phyloP scores from a whole-genome alignment of 202 grass and related monocot genomes.

The Elaeis oleifera region DNA sequence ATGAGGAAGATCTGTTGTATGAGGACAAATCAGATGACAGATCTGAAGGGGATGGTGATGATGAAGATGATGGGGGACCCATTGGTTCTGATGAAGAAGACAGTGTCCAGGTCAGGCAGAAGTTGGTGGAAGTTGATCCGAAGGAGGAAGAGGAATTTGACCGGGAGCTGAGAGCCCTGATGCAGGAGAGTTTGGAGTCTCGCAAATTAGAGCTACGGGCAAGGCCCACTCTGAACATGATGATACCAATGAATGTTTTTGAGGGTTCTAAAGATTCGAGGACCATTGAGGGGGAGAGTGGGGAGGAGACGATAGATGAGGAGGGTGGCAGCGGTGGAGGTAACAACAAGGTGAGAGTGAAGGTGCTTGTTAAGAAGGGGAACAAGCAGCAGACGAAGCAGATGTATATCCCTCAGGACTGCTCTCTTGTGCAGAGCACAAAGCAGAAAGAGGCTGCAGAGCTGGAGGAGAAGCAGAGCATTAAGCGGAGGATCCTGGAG shows the following conservation, averaged over 20 bases:
- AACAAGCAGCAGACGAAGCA: slow-evolving; percentile 73
- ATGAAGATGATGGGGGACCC: slow-evolving; percentile 52
- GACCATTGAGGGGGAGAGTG: slow-evolving; percentile 34
- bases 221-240: slow-evolving; percentile 80
- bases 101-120: slow-evolving; percentile 71
- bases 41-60: slow-evolving; percentile 82
- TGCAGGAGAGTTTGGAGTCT: slow-evolving; percentile 87
- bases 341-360: slow-evolving; percentile 41
- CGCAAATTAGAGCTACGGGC: slow-evolving; percentile 74
- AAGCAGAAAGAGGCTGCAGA: slow-evolving; percentile 58
- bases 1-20: slow-evolving; percentile 63
- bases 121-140: slow-evolving; percentile 70
- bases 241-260: slow-evolving; percentile 92
- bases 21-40: slow-evolving; percentile 69
- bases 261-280: slow-evolving; percentile 51
- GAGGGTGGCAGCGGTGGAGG: slow-evolving; percentile 25
- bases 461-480: slow-evolving; percentile 58
- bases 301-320: slow-evolving; percentile 75
- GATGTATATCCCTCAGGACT: slow-evolving; percentile 61
- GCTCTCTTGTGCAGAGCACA: slow-evolving; percentile 51
- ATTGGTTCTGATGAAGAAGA: slow-evolving; percentile 90
- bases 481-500: slow-evolving; percentile 63
- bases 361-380: slow-evolving; percentile 76
- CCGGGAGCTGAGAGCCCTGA: slow-evolving; percentile 75
- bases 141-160: slow-evolving; percentile 97